Conservation (phyloP, 192 early-diverging fungal genomes). For the Backusella morwellensis region DNA sequence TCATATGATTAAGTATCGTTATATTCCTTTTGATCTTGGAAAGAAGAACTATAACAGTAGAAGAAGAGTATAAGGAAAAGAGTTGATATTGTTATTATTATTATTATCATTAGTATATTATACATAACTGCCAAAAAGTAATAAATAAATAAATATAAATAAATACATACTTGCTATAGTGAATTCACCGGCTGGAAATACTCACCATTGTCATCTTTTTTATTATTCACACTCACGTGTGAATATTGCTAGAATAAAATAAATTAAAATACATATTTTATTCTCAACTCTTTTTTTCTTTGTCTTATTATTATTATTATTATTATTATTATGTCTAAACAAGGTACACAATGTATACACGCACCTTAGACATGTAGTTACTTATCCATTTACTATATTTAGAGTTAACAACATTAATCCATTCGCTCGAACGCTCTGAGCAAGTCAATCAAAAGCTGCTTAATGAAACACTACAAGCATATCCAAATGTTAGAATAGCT, state of each 20-base stretch:
- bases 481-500: background rate
- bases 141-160: too few relatives aligned
- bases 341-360: background rate
- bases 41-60: conserved; percentile 61
- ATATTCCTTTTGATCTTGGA: conserved; percentile 82
- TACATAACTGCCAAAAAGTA: background rate
- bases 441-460: background rate
- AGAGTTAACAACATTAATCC: background rate
- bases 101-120: background rate
- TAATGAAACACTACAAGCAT: too few relatives aligned
- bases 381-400: background rate
- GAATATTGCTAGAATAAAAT: background rate
- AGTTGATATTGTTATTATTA: too few relatives aligned
- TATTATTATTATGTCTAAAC: background rate
- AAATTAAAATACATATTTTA: background rate
- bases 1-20: conserved; percentile 97
- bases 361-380: too few relatives aligned
- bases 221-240: background rate
- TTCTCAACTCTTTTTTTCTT: background rate
- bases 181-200: background rate
- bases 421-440: background rate
- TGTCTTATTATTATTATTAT: background rate
- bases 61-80: conserved; percentile 6
- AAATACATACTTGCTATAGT: background rate
- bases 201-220: background rate